phyloP scores from a whole-genome alignment of 352 stramenopile species.

The Pythium biforme region DNA sequence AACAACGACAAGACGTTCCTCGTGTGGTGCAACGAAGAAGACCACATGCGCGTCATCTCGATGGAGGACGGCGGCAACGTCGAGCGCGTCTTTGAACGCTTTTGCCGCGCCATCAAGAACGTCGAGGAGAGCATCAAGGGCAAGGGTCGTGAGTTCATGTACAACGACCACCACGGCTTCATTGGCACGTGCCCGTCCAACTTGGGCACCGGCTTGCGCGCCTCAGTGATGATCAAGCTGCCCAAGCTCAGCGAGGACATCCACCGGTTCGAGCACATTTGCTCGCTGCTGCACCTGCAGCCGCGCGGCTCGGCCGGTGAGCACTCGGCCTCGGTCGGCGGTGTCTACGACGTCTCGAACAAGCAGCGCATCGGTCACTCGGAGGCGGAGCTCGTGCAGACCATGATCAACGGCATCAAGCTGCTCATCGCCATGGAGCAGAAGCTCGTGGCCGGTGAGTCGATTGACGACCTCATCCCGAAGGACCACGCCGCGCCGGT shows the following conservation, averaged over 20 bases:
- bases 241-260: conserved; percentile 39
- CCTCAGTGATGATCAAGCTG: conserved; percentile 86
- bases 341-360: conserved; percentile 89
- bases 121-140: conserved; percentile 77
- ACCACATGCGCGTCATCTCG: conserved; percentile 90
- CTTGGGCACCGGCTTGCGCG: conserved; percentile 83
- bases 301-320: conserved; percentile 82
- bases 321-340: conserved; percentile 76
- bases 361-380: conserved; percentile 88
- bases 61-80: conserved; percentile 92
- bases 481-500: conserved; percentile 48
- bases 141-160: conserved; percentile 82
- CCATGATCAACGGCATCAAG: conserved; percentile 87
- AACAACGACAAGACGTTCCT: conserved; percentile 91
- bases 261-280: conserved; percentile 62
- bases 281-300: conserved; percentile 54
- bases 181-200: conserved; percentile 87
- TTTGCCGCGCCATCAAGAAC: conserved; percentile 75
- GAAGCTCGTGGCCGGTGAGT: conserved; percentile 65
- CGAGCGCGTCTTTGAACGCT: conserved; percentile 86
- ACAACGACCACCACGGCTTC: conserved; percentile 90
- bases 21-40: conserved; percentile 89
- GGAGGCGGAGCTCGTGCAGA: conserved; percentile 87
- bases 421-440: conserved; percentile 88
- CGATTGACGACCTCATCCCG: conserved; percentile 69